Evolutionary conservation across 2,329 filamentous ascomycete genomes (phyloP).

Genomic region (Talaromyces sp.): DNA sequence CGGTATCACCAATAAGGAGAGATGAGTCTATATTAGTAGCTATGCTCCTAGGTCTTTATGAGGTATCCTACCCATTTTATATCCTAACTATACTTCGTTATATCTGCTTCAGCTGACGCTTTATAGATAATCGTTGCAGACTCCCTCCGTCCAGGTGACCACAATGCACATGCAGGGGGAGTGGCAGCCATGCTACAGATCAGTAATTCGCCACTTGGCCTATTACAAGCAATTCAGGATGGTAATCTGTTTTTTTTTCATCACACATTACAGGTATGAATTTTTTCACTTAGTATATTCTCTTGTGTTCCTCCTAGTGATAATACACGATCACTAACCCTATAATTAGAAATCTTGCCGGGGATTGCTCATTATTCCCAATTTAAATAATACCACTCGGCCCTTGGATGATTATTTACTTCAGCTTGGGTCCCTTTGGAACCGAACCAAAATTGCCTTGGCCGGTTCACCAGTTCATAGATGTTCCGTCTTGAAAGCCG

Average conservation of each 20-base stretch:
- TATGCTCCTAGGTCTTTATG: constrained; percentile 7
- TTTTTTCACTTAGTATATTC: background rate
- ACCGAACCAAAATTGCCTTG: background rate
- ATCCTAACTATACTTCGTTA: background rate
- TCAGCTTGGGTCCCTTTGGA: background rate
- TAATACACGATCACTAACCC: background rate
- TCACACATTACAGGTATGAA: background rate
- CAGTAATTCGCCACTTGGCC: background rate
- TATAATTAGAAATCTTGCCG: background rate
- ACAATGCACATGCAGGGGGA: constrained; percentile 1
- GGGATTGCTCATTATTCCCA: background rate
- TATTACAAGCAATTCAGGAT: background rate
- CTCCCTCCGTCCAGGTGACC: background rate
- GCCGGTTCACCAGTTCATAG: background rate
- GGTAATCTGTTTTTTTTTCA: background rate
- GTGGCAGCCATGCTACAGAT: constrained; percentile 3
- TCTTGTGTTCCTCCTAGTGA: background rate
- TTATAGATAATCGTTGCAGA: constrained; percentile 2
- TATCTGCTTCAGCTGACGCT: background rate
- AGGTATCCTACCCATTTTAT: background rate
- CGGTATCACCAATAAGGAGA: background rate
- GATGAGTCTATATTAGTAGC: constrained; percentile 2
- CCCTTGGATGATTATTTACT: constrained; percentile 2
- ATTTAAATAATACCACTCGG: background rate
- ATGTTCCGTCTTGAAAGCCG: background rate